Base-by-base conservation (phyloP, 1,284 basidiomycete species). In the Rhodotorula sp. region DNA sequence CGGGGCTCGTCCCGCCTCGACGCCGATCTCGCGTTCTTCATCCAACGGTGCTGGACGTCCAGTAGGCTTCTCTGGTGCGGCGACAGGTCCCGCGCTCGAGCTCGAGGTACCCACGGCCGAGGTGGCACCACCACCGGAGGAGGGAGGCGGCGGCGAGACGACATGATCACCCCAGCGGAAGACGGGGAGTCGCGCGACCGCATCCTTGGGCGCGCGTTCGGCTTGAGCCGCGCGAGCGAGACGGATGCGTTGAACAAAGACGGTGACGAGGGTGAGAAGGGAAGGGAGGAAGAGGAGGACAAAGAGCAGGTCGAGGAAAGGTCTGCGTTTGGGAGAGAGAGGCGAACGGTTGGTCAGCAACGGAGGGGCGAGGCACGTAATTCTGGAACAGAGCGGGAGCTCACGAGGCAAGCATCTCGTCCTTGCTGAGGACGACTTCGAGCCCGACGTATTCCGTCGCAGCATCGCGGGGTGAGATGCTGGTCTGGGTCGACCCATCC, bases 241-340 rank as follows among this genome's bases (percentile, higher is more conserved):
- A 63, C 91, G 89, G 54, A 92, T 82, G 62, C 91, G 90, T 78
- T 93, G 91, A 49, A 91, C 85, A 69, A 92, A 84, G 43, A 93
- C 86, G 3, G 91, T 93, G 72, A 91, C 81, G 79, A 92, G 89
- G 0, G 91, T 93, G 66, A 93, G 84, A 49, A 88, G 84, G 4
- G 91, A 92, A 3, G 91, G 91, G 16, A 93, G 86, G 68, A 93
- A 85, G 61, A 93, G 85, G 59, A 93, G 90, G 67, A 91, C 83
- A 74, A 92, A 84, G 78, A 93, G 67, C 89, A 79, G 72, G 58
- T 80, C 79, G 64, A 79, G 73, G 15, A 79, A 65, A 3, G 79
- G 78, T 73, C 76, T 77, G 61, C 16, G 31, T 10, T 43, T 14
- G 39, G 39, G 12, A 39, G 10, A 43, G 12, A 3, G 39, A 43